phyloP scores from a whole-genome alignment of 2,329 filamentous ascomycete genomes.

The Mariannaea sp. region DNA sequence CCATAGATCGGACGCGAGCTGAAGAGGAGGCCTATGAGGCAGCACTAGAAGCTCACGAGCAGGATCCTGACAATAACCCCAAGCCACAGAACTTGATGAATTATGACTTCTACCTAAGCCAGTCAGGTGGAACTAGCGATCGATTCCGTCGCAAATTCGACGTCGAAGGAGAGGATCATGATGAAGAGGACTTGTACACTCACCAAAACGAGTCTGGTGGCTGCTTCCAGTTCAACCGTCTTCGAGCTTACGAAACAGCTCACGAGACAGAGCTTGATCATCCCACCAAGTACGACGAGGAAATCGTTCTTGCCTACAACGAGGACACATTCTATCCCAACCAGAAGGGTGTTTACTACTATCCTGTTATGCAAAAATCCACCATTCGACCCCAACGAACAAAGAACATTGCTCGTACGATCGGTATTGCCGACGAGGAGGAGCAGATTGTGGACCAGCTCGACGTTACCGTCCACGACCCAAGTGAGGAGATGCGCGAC shows the following conservation, averaged over 20 bases:
- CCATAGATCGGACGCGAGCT: conserved; percentile 59
- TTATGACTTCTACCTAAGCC: conserved; percentile 69
- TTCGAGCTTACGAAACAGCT: conserved; percentile 68
- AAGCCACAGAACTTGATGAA: conserved; percentile 63
- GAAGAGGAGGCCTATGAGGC: conserved; percentile 58
- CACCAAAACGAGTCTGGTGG: conserved; percentile 51
- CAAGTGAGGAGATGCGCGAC: conserved; percentile 57
- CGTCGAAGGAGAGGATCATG: conserved; percentile 58
- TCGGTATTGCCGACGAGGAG: conserved; percentile 53
- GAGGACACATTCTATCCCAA: conserved; percentile 56
- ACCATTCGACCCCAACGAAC: conserved; percentile 66
- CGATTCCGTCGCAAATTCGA: conserved; percentile 67
- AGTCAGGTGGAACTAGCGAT: conserved; percentile 51
- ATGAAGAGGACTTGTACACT: conserved; percentile 60
- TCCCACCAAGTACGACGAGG: conserved; percentile 65
- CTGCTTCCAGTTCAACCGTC: conserved; percentile 64
- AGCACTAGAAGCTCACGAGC: conserved; percentile 58
- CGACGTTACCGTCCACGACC: conserved; percentile 60
- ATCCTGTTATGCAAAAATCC: conserved; percentile 68
- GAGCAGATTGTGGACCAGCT: conserved; percentile 61
- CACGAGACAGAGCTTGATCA: conserved; percentile 62
- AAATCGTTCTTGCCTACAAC: conserved; percentile 64
- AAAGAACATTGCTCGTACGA: conserved; percentile 64
- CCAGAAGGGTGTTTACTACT: conserved; percentile 68
- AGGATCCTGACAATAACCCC: conserved; percentile 60